These are phyloP conservation scores for Beauveria sp. DNA, from an alignment of 2,329 filamentous ascomycete species.

Conservation along the genomic window DNA sequence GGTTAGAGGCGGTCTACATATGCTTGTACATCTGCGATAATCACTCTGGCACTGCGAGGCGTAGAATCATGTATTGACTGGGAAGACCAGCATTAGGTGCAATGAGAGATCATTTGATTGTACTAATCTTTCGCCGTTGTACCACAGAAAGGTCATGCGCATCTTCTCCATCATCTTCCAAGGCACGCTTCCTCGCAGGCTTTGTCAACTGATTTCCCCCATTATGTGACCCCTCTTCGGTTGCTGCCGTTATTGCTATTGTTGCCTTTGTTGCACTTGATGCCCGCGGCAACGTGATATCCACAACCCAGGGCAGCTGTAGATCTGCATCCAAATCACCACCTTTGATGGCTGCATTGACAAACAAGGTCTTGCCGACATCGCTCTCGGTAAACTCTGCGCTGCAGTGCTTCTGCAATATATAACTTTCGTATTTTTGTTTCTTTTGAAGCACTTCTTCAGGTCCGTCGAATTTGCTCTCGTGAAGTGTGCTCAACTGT, in stretches of 20 bases:
- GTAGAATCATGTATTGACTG: too few species aligned
- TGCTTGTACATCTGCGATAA: too few species aligned
- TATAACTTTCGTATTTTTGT: background rate
- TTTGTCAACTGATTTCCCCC: too few species aligned
- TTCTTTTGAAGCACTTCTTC: background rate
- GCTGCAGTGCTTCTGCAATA: background rate
- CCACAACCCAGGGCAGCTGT: slow-evolving; percentile 30
- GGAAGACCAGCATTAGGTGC: too few species aligned
- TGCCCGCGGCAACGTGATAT: background rate
- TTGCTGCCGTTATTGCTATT: too few species aligned
- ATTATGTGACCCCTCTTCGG: too few species aligned
- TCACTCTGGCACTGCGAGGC: too few species aligned
- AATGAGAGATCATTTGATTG: too few species aligned
- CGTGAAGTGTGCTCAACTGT: background rate
- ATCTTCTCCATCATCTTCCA: background rate
- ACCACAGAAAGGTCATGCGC: too few species aligned
- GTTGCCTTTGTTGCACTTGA: too few species aligned
- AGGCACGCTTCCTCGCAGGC: background rate
- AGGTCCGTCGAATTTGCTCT: background rate
- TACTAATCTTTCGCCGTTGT: too few species aligned
- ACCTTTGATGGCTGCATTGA: slow-evolving; percentile 45
- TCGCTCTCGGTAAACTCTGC: background rate
- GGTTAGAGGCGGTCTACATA: too few species aligned
- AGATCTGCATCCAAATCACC: slow-evolving; percentile 46
- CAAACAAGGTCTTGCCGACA: slow-evolving; percentile 40